phyloP scores from a whole-genome alignment of 768 basidiomycete genomes.

The Boletales sp. region DNA sequence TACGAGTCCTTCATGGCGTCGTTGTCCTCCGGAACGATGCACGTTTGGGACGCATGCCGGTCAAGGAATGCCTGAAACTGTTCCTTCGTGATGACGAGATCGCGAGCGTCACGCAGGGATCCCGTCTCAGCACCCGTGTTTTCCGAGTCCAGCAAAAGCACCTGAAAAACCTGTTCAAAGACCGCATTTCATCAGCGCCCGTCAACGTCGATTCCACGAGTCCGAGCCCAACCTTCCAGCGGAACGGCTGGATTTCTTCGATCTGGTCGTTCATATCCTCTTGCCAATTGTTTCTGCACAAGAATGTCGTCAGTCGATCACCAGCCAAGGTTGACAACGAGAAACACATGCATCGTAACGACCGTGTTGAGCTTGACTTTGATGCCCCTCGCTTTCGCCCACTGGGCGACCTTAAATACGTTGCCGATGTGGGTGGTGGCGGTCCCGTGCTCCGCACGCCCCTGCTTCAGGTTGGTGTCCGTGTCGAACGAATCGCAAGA shows the following conservation, averaged over 20 bases:
- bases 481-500: slow-evolving; percentile 39
- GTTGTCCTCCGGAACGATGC: slow-evolving; percentile 37
- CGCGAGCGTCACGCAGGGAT: slow-evolving; percentile 33
- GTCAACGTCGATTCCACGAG: not conserved
- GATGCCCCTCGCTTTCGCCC: slow-evolving; percentile 35
- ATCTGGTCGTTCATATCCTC: slow-evolving; percentile 41
- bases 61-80: slow-evolving; percentile 36
- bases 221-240: slow-evolving; percentile 35
- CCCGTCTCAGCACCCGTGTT: slow-evolving; percentile 31
- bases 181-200: no score
- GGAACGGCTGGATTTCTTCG: slow-evolving; percentile 30
- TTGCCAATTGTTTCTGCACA: slow-evolving; percentile 33
- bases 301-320: no score
- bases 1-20: slow-evolving; percentile 40
- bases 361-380: slow-evolving; percentile 37
- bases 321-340: not conserved
- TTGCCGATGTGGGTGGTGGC: slow-evolving; percentile 29
- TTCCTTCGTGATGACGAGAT: slow-evolving; percentile 31
- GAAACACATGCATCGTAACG: slow-evolving; percentile 22
- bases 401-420: slow-evolving; percentile 34
- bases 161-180: slow-evolving; percentile 36
- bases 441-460: slow-evolving; percentile 31
- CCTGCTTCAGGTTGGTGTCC: slow-evolving; percentile 34
- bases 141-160: slow-evolving; percentile 34
- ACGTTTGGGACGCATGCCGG: slow-evolving; percentile 29